Evolutionary conservation across 345 rosid genomes (phyloP), one percentile per base, ranked within the genome.

Genomic region (Gossypium bickii): DNA sequence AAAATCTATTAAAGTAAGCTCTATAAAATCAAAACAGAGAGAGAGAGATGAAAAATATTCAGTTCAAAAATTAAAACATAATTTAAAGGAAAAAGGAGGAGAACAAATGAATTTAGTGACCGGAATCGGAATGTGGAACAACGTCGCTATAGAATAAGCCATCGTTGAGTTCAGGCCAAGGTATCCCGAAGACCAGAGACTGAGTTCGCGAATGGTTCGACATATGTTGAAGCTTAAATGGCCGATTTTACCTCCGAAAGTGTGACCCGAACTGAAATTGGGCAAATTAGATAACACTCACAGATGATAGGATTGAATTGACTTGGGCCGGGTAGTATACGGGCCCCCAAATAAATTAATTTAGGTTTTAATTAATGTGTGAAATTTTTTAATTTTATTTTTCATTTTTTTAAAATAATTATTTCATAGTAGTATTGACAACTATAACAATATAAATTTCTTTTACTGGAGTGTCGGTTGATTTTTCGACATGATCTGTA

Each of bases 131-230:
- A 74, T 86, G 48, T 4, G 86, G 65, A 72, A 87, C 81, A 71
- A 73, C 74, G 78, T 92, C 98, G 73, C 77, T 84, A 82, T 93
- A 93, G 70, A 58, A 62, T 77, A 93, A 77, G 68, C 97, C 96
- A 57, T 89, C 89, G 82, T 93, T 93, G 77, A 89, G 81, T 49
- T 90, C 92, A 0, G 93, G 97, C 97, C 97, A 91, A 1, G 88
- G 90, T 63, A 77, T 25, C 58, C 98, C 98, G 63, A 90, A 82
- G 24, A 63, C 72, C 58, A 71, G 78, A 51, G 72, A 69, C 69
- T 64, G 71, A 71, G 77, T 72, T 58, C 9, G 60, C 22, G 64
- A 29, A 12, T 64, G 63, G 62, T 52, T 12, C 0, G 67, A 52
- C 80, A 59, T 76, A 25, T 16, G 44, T 43, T 3, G 41, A 67